Percentiles rank a stretch among this genome's conserved stretches.
Conservation (phyloP, 139 green algal genomes). For the Edaphochlamys debaryana region DNA sequence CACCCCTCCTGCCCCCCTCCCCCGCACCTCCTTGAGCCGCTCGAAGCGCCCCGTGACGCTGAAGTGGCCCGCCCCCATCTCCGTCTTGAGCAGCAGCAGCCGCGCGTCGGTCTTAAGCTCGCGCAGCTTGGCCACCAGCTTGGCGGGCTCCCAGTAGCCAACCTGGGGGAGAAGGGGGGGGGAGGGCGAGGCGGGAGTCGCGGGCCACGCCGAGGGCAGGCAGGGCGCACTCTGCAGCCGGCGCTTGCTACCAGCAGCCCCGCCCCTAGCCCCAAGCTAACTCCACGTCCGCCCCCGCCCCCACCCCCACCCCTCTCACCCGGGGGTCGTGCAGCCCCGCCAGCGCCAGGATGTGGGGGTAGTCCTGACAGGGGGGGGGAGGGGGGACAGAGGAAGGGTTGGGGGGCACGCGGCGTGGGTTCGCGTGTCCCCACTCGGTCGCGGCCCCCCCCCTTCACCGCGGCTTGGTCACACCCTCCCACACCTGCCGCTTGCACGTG, state of each 20-base stretch:
- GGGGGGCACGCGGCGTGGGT: no score
- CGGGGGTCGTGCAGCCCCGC: conserved; percentile 87
- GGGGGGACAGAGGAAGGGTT: no score
- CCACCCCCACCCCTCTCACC: conserved; percentile 40
- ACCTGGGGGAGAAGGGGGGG: conserved; percentile 26
- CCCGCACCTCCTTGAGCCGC: conserved; percentile 69
- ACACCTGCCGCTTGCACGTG: no score
- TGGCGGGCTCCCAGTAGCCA: conserved; percentile 82
- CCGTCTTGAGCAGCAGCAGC: conserved; percentile 79
- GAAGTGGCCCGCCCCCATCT: conserved; percentile 81
- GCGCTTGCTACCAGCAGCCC: no score
- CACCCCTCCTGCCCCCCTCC: no score
- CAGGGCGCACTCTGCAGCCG: no score
- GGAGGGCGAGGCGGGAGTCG: not conserved
- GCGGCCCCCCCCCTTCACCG: no score
- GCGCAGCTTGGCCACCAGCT: conserved; percentile 87
- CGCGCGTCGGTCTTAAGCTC: conserved; percentile 52
- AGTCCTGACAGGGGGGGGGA: no score
- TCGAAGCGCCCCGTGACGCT: conserved; percentile 75
- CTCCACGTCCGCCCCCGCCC: no score
- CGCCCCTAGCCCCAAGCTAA: no score
- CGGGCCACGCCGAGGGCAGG: not conserved
- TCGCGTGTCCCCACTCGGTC: no score
- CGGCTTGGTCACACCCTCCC: no score
- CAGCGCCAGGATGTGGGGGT: conserved; percentile 90